A percentile compares a stretch with the other conserved stretches of the same genome.
Evolutionary conservation across 495 filamentous ascomycete genomes (phyloP).

Genomic region (Xylaria telfairii): DNA sequence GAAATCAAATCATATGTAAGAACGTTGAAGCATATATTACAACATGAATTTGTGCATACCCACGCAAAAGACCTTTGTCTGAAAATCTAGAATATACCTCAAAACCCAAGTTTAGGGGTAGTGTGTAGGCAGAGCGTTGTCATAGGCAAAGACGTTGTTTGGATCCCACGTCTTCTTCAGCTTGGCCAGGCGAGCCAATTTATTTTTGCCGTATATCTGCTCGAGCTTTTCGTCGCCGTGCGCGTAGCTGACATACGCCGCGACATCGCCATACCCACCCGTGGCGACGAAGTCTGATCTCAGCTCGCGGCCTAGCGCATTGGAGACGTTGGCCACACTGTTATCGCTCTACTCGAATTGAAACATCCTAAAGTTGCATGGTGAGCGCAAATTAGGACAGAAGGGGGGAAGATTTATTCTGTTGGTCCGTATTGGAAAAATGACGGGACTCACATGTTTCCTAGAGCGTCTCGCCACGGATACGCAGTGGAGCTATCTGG

Average conservation of each 20-base stretch:
- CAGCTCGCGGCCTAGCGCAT: not conserved
- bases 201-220: slow-evolving; percentile 32
- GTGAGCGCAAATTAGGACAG: no score
- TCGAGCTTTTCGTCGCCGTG: slow-evolving; percentile 46
- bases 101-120: no score
- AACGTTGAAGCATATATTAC: no score
- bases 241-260: slow-evolving; percentile 44
- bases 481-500: not conserved
- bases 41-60: no score
- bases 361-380: no score
- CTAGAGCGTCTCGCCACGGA: not conserved
- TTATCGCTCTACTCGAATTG: not conserved
- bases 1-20: no score
- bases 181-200: slow-evolving; percentile 35
- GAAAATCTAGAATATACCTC: no score
- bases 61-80: no score
- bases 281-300: slow-evolving; percentile 30
- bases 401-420: no score
- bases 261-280: slow-evolving; percentile 34
- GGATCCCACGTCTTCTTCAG: slow-evolving; percentile 44
- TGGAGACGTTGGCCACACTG: not conserved
- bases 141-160: slow-evolving; percentile 31
- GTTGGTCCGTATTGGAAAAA: not conserved
- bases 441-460: not conserved
- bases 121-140: slow-evolving; percentile 28